A percentile compares a stretch with the other conserved stretches of the same genome.
Evolutionary conservation across 2,329 filamentous ascomycete genomes (phyloP).

Genomic region (Aspergillus novofumigatus): DNA sequence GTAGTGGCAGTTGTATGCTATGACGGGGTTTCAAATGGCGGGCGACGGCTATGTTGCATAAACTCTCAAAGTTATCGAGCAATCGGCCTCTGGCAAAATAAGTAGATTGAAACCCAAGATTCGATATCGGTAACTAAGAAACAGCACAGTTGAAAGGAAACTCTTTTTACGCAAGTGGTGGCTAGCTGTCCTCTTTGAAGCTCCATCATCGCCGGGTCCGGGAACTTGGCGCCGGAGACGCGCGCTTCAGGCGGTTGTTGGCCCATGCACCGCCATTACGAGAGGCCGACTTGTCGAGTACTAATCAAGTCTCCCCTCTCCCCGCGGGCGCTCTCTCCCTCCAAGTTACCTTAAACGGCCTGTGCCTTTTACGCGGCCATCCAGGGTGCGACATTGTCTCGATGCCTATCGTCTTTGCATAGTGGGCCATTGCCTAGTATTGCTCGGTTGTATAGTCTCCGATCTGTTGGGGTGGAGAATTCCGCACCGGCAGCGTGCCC

Average conservation of each 20-base stretch:
- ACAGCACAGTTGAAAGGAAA: neutral
- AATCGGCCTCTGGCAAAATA: too few species aligned
- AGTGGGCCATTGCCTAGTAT: constrained; percentile 8
- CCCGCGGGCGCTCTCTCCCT: constrained; percentile 16
- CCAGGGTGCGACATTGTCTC: constrained; percentile 14
- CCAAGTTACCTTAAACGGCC: constrained; percentile 14
- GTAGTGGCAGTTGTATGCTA: neutral
- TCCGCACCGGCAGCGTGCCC: neutral
- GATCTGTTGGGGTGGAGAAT: constrained; percentile 6
- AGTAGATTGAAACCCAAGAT: neutral
- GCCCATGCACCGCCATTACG: constrained; percentile 10
- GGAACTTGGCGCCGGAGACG: constrained; percentile 15
- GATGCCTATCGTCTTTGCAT: constrained; percentile 7
- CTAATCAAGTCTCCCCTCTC: constrained; percentile 13
- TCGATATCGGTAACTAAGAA: neutral
- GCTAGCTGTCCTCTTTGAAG: constrained; percentile 15
- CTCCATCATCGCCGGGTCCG: constrained; percentile 18
- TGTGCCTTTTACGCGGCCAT: constrained; percentile 10
- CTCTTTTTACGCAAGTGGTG: neutral
- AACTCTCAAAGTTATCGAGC: neutral
- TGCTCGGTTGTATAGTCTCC: constrained; percentile 4
- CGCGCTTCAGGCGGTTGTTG: constrained; percentile 14
- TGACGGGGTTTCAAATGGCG: neutral
- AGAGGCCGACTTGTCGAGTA: constrained; percentile 1
- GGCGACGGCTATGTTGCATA: neutral